Evolutionary conservation across 1,284 basidiomycete species (phyloP).

Genomic region (Crepidotus sp.): DNA sequence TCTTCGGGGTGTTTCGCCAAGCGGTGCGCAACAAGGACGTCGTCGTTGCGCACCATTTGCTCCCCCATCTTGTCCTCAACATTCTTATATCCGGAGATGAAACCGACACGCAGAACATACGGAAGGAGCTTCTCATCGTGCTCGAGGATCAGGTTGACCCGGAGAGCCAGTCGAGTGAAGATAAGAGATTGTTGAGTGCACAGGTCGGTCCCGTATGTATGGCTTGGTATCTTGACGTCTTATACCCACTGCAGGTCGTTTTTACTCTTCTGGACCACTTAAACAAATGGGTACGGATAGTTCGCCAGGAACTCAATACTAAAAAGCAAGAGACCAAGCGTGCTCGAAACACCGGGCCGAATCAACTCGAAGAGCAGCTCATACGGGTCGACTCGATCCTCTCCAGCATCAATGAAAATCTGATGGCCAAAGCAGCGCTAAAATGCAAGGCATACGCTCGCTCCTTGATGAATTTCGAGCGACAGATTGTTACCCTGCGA

Average conservation of each 20-base stretch:
- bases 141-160: slow-evolving; percentile 80
- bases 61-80: slow-evolving; percentile 90
- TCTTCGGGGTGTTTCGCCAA: slow-evolving; percentile 78
- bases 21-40: slow-evolving; percentile 86
- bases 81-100: slow-evolving; percentile 73
- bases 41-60: slow-evolving; percentile 79
- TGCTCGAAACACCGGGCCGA: slow-evolving; percentile 29
- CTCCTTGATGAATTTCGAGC: slow-evolving; percentile 92
- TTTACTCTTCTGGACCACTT: slow-evolving; percentile 95
- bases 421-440: slow-evolving; percentile 91
- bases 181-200: slow-evolving; percentile 80
- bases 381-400: slow-evolving; percentile 71
- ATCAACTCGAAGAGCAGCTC: slow-evolving; percentile 49
- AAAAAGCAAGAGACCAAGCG: slow-evolving; percentile 45
- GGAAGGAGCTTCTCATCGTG: slow-evolving; percentile 73
- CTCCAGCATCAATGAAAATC: slow-evolving; percentile 76
- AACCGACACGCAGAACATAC: slow-evolving; percentile 57
- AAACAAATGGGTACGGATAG: slow-evolving; percentile 78
- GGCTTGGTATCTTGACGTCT: background rate
- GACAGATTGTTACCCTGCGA: slow-evolving; percentile 55
- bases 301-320: slow-evolving; percentile 47
- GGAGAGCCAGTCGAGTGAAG: slow-evolving; percentile 47
- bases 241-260: slow-evolving; percentile 53
- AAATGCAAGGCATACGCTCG: slow-evolving; percentile 92
- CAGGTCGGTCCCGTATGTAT: slow-evolving; percentile 49